Base-by-base conservation (phyloP, 2,329 filamentous ascomycete genomes). In the Trichoderma gracile region DNA sequence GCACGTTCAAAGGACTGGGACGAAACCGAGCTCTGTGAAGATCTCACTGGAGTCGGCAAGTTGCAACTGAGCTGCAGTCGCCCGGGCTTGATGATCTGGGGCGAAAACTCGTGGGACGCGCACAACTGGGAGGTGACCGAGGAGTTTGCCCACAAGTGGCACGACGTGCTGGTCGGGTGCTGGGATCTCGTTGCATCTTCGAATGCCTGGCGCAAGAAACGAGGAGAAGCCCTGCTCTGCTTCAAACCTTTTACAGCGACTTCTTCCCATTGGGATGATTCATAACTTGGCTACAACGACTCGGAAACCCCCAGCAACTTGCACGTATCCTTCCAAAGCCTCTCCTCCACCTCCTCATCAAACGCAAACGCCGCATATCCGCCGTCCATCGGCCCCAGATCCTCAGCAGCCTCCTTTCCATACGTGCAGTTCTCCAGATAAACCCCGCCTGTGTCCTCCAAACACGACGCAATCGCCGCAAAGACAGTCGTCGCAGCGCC, bases 51-150 rank as follows among this genome's bases (percentile, higher is more conserved):
- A 14, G 53, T 19, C 5, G 53, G 53, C 14, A 14, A 8, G 0
- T 23, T 56, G 8, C 53, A 56, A 15, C 40, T 56, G 23, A 45
- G 40, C 2, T 56, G 40, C 4, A 56, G 53, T 3, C 40, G 53
- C 9, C 53, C 53, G 1, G 53, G 53, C 17, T 45, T 56, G 7
- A 56, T 56, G 53, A 23, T 56, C 8, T 56, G 53, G 53, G 53
- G 53, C 5, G 53, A 56, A 30, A 56, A 56, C 40, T 56, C 53
- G 1, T 56, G 53, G 53, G 53, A 56, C 5, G 8, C 40, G 17
- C 53, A 27, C 17, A 56, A 56, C 10, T 56, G 53, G 53, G 53
- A 56, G 40, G 23, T 56, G 23, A 56, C 53, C 2, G 53, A 56
- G 3, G 53, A 56, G 17, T 56, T 56, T 14, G 40, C 40, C 7